Evolutionary conservation across 805 yeast species (phyloP), one percentile per base, ranked within the genome.

Genomic region (Myxozyma monticola): DNA sequence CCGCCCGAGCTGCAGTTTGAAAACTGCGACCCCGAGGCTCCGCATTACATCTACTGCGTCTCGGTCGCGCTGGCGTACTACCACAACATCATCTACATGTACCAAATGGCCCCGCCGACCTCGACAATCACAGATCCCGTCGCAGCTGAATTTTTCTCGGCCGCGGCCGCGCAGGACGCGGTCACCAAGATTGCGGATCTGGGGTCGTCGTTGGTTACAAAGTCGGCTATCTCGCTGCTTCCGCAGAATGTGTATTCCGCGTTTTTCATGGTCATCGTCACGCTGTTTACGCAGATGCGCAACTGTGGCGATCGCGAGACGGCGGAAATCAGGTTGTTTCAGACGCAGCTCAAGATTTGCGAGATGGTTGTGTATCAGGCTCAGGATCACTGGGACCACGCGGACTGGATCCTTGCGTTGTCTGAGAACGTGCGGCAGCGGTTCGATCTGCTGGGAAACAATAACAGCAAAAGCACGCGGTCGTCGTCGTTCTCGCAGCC

Each of bases 361-460:
- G 57, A 55, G 35, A 33, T 41, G 35, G 51, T 55, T 10, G 37
- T 55, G 3, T 42, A 44, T 12, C 48, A 48, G 31, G 43, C 55
- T 3, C 59, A 55, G 44, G 57, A 52, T 31, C 48, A 48, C 25
- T 55, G 57, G 57, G 59, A 55, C 26, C 59, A 55, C 34, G 57
- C 59, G 4, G 55, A 40, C 35, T 55, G 55, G 51, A 30, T 53
- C 4, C 28, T 53, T 5, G 51, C 55, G 2, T 25, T 53, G 22
- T 50, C 53, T 9, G 56, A 50, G 20, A 42, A 39, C 20, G n/a
- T 53, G 25, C 35, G 50, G 29, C 41, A 34, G 20, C 22, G 41
- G n/a, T 26, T 53, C 7, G 57, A 49, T 20, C 28, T 28, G 4
- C 14, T 42, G 30, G 30, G 21, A 4, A 31, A n/a, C 15, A 10